Base-by-base conservation (phyloP, 164 flowering plant genomes). In the Nelumbo lutea region DNA sequence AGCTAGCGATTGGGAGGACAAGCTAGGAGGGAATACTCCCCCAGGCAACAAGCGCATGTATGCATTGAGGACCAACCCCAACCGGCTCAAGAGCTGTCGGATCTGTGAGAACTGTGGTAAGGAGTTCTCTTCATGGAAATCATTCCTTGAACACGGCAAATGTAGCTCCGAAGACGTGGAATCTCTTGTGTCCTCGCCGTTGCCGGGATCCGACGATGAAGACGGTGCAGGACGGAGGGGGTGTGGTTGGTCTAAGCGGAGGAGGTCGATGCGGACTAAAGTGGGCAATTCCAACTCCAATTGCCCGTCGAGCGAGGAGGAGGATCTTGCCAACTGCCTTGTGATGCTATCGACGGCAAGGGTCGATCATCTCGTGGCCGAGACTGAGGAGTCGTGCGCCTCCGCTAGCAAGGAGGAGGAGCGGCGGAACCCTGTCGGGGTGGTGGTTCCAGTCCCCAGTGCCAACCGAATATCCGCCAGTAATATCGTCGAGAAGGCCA, bases 91-190 rank as follows among this genome's bases (percentile, higher is more conserved):
- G 77, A 89, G 84, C 67, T 80, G 86, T 61, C 70, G 89, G 68
- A 78, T 71, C 48, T 95, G 97, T 70, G 92, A 88, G 76, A 86
- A 90, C 69, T 92, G 98, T 68, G 99, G 98, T 2, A 81, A 89
- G 65, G 96, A 89, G 73, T 95, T 95, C 72, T 75, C 72, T 44
- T 90, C 97, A 0, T 95, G 98, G 97, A 92, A 95, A 67, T 87
- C 91, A 0, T 95, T 92, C 61, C 84, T 95, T 5, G 97, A 92
- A 68, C 98, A 92, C 62, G 96, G 96, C 0, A 90, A 87, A 74
- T 90, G 97, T 69, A 74, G 63, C 72, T 78, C 83, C 1, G 67
- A 27, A 0, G 95, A 81, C 7, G 89, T 71, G 1, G 90, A 83
- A 66, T 85, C 90, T 14, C 79, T 83, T 6, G 76, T 80, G 2